Evolutionary conservation across 495 filamentous ascomycete species (phyloP).

Genomic region (Lepidopterella palustris): DNA sequence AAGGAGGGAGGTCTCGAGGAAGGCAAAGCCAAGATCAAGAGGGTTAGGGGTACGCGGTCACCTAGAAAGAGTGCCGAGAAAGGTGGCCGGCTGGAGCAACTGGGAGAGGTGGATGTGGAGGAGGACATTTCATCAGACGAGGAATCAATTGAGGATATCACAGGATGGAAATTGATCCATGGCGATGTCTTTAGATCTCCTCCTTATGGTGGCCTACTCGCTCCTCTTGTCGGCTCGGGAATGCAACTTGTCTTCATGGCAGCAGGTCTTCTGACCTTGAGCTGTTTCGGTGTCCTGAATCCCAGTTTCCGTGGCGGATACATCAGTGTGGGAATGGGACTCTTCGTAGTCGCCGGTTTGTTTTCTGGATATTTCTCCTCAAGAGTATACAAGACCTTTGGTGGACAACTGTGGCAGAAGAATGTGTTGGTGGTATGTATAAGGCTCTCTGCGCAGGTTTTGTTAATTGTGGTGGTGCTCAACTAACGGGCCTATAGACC

Average conservation of each 20-base stretch:
- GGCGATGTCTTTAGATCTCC: constrained; percentile 88
- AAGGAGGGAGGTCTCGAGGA: constrained; percentile 62
- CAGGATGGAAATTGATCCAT: constrained; percentile 93
- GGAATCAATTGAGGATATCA: constrained; percentile 73
- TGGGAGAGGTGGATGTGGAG: constrained; percentile 52
- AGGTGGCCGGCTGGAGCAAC: constrained; percentile 56
- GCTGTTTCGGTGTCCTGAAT: constrained; percentile 77
- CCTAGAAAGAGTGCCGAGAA: constrained; percentile 50
- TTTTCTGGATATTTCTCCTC: constrained; percentile 93
- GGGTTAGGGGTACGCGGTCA: constrained; percentile 40
- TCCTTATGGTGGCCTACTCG: constrained; percentile 66
- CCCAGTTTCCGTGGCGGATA: constrained; percentile 91
- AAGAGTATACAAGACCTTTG: constrained; percentile 80
- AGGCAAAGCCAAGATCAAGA: constrained; percentile 54
- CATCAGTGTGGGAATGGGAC: constrained; percentile 75
- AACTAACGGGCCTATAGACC: constrained; percentile 39
- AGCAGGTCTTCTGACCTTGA: constrained; percentile 67
- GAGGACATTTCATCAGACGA: constrained; percentile 66
- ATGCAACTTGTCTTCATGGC: constrained; percentile 89
- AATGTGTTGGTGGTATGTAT: constrained; percentile 65
- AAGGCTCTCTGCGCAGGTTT: background rate
- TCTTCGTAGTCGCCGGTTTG: constrained; percentile 82
- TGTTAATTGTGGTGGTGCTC: background rate
- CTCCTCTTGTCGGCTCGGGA: constrained; percentile 80
- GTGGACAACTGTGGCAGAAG: constrained; percentile 68